Evolutionary conservation across 2,329 filamentous ascomycete genomes (phyloP), one percentile per base, ranked within the genome.

Genomic region (Trichoderma sp.): DNA sequence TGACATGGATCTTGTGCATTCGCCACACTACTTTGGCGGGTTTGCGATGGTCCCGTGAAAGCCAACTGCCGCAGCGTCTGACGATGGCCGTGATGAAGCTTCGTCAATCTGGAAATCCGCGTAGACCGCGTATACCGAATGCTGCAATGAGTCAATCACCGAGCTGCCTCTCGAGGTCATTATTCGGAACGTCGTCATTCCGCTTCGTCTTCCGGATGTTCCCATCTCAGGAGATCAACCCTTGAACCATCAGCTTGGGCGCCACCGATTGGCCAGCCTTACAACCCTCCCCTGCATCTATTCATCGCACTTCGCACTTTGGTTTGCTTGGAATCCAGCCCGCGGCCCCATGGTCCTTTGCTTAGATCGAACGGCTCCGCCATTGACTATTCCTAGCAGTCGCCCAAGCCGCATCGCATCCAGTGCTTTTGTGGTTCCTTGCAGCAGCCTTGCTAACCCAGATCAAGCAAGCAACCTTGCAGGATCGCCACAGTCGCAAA

Each of bases 181-280:
- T 53, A 24, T 21, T 53, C 66, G 60, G 66, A 70, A 21, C n/a
- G 39, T 61, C 39, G 34, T 24, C 28, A 70, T 70, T 43, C 39
- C 57, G 47, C 47, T 36, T 12, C n/a, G n/a, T 24, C 51, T 30
- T 28, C 28, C 56, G 66, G 56, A 53, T 34, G 7, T 24, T 61
- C 39, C 66, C 39, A 53, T 36, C 56, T 53, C 56, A 34, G 36
- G 26, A 32, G 39, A 58, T 34, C 7, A 39, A 24, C n/a, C 57
- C n/a, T 26, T 62, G 56, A 26, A 32, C 34, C 26, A 26, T 43
- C 36, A n/a, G 8, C 36, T 24, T 34, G 6, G 24, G 11, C 6
- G 15, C 18, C 51, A 26, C 66, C 66, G 66, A 70, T 70, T 70
- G 66, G 66, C 56, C 57, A 70, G 66, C 66, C 66, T 70, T 62